These are phyloP conservation scores for Aurifilum marmelostoma DNA, from an alignment of 2,329 filamentous ascomycete species.

Conservation along the genomic window DNA sequence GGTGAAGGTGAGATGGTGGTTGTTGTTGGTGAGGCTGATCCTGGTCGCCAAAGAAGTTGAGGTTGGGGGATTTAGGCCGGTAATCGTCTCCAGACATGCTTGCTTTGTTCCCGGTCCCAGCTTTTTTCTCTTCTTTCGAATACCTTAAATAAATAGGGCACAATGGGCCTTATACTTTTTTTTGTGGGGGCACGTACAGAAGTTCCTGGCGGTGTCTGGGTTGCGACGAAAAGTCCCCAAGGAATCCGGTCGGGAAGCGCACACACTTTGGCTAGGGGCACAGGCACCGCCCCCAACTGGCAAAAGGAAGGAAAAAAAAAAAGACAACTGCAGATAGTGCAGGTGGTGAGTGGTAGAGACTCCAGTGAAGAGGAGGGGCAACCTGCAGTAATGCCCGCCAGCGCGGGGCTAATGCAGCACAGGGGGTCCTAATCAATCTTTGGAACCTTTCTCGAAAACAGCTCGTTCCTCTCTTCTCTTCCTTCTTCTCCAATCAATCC, in stretches of 20 bases:
- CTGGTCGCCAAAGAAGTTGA: constrained; percentile 34
- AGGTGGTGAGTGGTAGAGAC: background rate
- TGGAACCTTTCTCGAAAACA: background rate
- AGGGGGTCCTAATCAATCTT: background rate
- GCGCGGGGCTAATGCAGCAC: constrained; percentile 1
- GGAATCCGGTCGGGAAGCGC: background rate
- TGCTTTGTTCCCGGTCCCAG: constrained; percentile 12
- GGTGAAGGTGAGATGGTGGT: background rate
- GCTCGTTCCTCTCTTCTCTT: background rate
- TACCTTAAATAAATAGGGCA: constrained; percentile 8
- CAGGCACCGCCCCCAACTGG: background rate
- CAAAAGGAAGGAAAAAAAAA: background rate
- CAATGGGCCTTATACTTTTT: constrained; percentile 12
- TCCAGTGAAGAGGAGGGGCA: background rate
- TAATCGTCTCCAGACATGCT: constrained; percentile 44
- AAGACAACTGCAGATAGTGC: background rate
- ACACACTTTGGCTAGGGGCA: background rate
- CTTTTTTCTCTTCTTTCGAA: background rate
- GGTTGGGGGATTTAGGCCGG: constrained; percentile 62
- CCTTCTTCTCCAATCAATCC: background rate
- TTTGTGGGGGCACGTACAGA: constrained; percentile 8
- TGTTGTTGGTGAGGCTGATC: constrained; percentile 27
- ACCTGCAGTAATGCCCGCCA: background rate
- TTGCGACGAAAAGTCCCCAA: background rate
- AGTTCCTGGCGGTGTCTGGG: constrained; percentile 3